phyloP scores from a whole-genome alignment of 1,284 basidiomycete species.

The Exsudoporus floridanus region DNA sequence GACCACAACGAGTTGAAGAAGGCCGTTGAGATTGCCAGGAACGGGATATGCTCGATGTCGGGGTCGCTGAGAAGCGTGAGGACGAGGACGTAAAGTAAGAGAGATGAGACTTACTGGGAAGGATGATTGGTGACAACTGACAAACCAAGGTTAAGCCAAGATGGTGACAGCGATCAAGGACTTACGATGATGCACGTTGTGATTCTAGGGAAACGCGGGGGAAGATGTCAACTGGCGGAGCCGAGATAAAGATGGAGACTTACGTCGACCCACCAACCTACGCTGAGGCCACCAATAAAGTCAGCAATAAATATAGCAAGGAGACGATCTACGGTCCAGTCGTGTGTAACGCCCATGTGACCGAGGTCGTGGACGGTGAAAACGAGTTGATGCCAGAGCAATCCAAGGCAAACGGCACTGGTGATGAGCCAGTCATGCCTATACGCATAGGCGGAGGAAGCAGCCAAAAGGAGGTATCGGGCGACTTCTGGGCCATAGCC shows the following conservation, averaged over 20 bases:
- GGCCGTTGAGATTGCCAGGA: constrained; percentile 89
- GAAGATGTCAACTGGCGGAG: neutral
- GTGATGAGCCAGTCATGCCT: constrained; percentile 60
- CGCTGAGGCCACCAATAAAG: constrained; percentile 88
- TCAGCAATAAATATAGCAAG: constrained; percentile 82
- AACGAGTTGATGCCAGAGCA: constrained; percentile 93
- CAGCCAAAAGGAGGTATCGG: constrained; percentile 71
- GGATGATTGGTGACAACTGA: constrained; percentile 95
- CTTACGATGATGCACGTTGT: constrained; percentile 93
- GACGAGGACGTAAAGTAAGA: constrained; percentile 2
- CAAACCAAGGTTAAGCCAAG: constrained; percentile 14
- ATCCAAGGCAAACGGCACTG: constrained; percentile 80
- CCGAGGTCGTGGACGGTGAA: constrained; percentile 95
- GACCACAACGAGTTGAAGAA: constrained; percentile 89
- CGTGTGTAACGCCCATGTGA: constrained; percentile 90
- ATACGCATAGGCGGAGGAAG: constrained; percentile 64
- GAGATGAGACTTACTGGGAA: constrained; percentile 70
- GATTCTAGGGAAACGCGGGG: constrained; percentile 61
- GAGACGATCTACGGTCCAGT: constrained; percentile 81
- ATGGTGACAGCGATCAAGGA: constrained; percentile 17
- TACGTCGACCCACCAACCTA: constrained; percentile 98
- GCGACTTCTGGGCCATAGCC: constrained; percentile 89
- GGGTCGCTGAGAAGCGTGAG: constrained; percentile 71
- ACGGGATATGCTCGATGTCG: constrained; percentile 94
- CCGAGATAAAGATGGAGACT: constrained; percentile 38